These are phyloP conservation scores for Russula sp. DNA, from an alignment of 768 basidiomycete genomes.

Conservation along the genomic window DNA sequence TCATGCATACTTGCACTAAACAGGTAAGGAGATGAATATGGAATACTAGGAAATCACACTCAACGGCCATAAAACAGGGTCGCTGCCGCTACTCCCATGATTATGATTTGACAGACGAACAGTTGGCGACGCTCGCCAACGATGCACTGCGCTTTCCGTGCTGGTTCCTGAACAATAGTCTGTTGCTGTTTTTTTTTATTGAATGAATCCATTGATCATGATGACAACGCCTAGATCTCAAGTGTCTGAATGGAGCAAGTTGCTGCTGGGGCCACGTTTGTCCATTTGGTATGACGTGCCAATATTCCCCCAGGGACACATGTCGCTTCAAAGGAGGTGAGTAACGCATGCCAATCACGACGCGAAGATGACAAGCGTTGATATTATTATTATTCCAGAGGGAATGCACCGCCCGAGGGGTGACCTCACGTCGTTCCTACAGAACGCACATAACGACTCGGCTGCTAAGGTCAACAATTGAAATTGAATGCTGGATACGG, in stretches of 20 bases:
- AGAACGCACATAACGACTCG: background rate
- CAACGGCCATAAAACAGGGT: slow-evolving; percentile 28
- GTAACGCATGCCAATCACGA: slow-evolving; percentile 29
- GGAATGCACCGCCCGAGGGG: slow-evolving; percentile 41
- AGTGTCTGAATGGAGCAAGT: slow-evolving; percentile 68
- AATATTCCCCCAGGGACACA: slow-evolving; percentile 72
- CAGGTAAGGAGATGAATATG: slow-evolving; percentile 40
- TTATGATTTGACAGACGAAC: slow-evolving; percentile 66
- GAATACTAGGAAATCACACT: background rate
- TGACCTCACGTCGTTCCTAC: no score
- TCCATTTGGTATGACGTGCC: slow-evolving; percentile 57
- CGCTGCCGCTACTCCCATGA: slow-evolving; percentile 85
- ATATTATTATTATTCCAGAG: slow-evolving; percentile 33
- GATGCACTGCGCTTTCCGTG: slow-evolving; percentile 86
- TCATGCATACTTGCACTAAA: slow-evolving; percentile 76
- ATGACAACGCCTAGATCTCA: slow-evolving; percentile 46
- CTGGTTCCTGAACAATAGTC: slow-evolving; percentile 79
- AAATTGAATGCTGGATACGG: slow-evolving; percentile 9
- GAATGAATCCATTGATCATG: background rate
- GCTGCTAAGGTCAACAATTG: slow-evolving; percentile 12
- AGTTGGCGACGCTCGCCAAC: slow-evolving; percentile 63
- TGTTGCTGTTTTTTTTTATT: slow-evolving; percentile 19
- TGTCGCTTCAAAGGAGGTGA: slow-evolving; percentile 82
- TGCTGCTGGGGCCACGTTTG: slow-evolving; percentile 87
- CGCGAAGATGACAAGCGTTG: background rate